Evolutionary conservation across 495 filamentous ascomycete species (phyloP), one percentile per base, ranked within the genome.

Genomic region (Parathielavia hyrcaniae): DNA sequence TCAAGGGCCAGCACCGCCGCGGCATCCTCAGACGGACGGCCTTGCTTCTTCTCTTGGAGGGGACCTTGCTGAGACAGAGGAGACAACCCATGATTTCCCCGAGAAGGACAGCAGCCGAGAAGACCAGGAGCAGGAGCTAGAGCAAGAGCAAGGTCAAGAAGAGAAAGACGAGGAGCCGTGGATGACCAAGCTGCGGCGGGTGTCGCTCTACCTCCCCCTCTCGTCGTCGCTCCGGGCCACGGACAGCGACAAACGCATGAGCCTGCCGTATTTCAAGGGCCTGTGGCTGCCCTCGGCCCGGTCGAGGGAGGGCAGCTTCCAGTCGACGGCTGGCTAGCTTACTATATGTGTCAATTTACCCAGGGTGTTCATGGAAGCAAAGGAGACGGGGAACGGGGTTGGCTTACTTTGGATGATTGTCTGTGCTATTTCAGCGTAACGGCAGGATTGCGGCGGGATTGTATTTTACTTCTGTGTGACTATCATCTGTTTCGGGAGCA

Each of bases 181-280:
- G 61, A 51, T 46, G 44, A 41, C 32, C 4, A 20, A 38, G 2
- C 12, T 56, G 7, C 50, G 61, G 7, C 43, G 54, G 13, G 14
- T 55, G 22, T 56, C 62, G 16, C 22, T 67, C 11, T 43, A 59
- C 23, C 1, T 38, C 13, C 54, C 44, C 14, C 30, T 20, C 14
- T 34, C 46, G 26, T 30, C 26, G 11, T 45, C 49, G 20, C n/a
- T 53, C 9, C 59, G 36, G 11, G 50, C 41, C 2, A 52, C 45
- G 40, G 68, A 46, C 2, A 52, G 49, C 34, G 68, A 66, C 49
- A 71, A 62, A 62, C 45, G 62, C 14, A 66, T 62, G 61, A 73
- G 73, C 50, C 44, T 71, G 58, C 70, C 70, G 48, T 55, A 55
- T 22, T 17, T 67, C n/a, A 60, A 61, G 51, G 50, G 43, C 17